phyloP scores from a whole-genome alignment of 768 basidiomycete species.

The Boletus insuetus region DNA sequence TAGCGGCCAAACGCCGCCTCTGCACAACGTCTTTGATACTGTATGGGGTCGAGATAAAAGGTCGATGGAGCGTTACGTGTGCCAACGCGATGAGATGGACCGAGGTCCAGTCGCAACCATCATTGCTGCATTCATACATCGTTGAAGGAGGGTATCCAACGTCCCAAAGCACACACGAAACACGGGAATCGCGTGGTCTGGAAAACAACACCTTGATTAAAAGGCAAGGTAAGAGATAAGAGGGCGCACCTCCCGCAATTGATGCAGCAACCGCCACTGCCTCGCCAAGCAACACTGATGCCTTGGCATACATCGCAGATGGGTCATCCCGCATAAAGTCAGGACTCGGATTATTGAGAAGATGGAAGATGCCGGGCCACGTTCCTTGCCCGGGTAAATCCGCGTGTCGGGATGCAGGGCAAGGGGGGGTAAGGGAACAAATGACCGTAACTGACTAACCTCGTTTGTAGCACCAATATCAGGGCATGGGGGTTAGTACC shows the following conservation, averaged over 20 bases:
- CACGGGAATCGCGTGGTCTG: conserved; percentile 42
- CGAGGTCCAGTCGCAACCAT: not conserved
- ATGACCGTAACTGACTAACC: conserved; percentile 3
- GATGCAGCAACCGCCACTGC: conserved; percentile 28
- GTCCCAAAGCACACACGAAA: conserved; percentile 44
- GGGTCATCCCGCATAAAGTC: conserved; percentile 6
- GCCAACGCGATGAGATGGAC: conserved; percentile 25
- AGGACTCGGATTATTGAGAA: conserved; percentile 11
- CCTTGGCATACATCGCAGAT: conserved; percentile 25
- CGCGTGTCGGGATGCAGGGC: not conserved
- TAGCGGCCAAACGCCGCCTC: no score
- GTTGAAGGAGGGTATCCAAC: conserved; percentile 45
- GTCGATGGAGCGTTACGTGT: conserved; percentile 20
- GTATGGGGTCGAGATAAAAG: conserved; percentile 14
- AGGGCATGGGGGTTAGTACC: no score
- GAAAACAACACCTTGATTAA: no score
- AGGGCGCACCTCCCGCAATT: conserved; percentile 24
- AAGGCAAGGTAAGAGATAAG: not conserved
- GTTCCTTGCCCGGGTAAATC: conserved; percentile 7
- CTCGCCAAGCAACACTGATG: conserved; percentile 35
- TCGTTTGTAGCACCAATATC: conserved; percentile 7
- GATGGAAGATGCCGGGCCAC: conserved; percentile 13
- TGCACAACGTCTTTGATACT: no score
- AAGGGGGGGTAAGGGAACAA: not conserved
- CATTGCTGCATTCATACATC: conserved; percentile 13